Conservation (phyloP, 2,329 filamentous ascomycete genomes). For the Talaromyces sp. region DNA sequence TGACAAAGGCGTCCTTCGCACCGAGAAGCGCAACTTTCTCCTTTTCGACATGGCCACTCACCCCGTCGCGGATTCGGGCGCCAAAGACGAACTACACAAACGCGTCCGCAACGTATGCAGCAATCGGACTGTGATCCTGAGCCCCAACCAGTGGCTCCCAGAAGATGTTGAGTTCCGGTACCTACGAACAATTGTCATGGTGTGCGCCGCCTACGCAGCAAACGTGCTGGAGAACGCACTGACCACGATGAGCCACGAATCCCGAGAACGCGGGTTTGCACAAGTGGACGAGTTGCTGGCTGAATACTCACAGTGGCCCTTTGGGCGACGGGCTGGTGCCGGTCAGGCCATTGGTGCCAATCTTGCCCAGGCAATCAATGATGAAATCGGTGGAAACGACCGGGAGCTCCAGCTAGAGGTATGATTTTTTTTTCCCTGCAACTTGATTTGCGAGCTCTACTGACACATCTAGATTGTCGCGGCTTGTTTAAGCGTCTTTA, state of each 20-base stretch:
- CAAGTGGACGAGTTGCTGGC: constrained; percentile 94
- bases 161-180: constrained; percentile 94
- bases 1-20: constrained; percentile 96
- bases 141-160: constrained; percentile 80
- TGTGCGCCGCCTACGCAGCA: constrained; percentile 94
- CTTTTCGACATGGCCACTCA: constrained; percentile 99
- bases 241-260: constrained; percentile 87
- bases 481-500: constrained; percentile 95
- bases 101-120: constrained; percentile 90
- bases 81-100: constrained; percentile 94
- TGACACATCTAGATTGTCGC: constrained; percentile 62
- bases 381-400: constrained; percentile 84
- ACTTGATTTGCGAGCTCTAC: constrained; percentile 1
- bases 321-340: constrained; percentile 72
- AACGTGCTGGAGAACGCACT: constrained; percentile 98
- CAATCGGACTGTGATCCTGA: constrained; percentile 87
- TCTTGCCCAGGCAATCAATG: constrained; percentile 75
- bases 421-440: constrained; percentile 24
- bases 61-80: constrained; percentile 89
- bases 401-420: constrained; percentile 96
- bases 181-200: constrained; percentile 86
- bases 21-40: constrained; percentile 98
- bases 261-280: constrained; percentile 87
- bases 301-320: constrained; percentile 97
- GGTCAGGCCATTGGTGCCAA: constrained; percentile 87